Evolutionary conservation across 345 rosid species (phyloP).

Genomic region (Brassica cretica): DNA sequence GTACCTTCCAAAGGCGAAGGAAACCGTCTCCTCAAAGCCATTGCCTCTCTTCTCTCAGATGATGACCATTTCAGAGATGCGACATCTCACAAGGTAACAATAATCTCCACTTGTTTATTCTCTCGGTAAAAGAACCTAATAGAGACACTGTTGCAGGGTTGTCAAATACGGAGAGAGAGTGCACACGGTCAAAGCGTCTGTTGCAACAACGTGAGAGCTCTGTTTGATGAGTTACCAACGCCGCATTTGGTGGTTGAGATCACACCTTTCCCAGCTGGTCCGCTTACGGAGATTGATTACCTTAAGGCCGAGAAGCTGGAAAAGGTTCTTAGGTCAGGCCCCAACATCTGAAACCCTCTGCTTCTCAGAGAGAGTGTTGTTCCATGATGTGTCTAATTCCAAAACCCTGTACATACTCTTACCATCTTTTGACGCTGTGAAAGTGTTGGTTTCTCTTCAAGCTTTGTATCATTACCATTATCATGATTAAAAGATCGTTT

Average conservation of each 20-base stretch:
- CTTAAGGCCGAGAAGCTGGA: conserved; percentile 94
- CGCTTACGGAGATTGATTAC: conserved; percentile 75
- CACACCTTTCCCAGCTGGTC: conserved; percentile 86
- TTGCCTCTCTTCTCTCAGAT: conserved; percentile 80
- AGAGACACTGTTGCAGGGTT: conserved; percentile 54
- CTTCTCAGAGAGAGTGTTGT: background rate
- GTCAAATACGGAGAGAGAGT: conserved; percentile 91
- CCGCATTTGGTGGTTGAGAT: conserved; percentile 85
- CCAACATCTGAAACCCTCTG: conserved; percentile 47
- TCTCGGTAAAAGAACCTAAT: background rate
- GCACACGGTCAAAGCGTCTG: conserved; percentile 97
- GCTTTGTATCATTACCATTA: background rate
- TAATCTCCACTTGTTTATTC: background rate
- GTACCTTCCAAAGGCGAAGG: conserved; percentile 88
- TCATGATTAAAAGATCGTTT: no score
- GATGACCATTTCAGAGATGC: conserved; percentile 90
- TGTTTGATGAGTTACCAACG: conserved; percentile 93
- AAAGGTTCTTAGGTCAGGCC: conserved; percentile 77
- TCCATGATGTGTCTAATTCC: conserved; percentile 23
- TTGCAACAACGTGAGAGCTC: conserved; percentile 94
- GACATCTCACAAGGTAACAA: conserved; percentile 78
- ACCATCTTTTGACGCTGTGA: conserved; percentile 7
- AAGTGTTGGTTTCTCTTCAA: conserved; percentile 4
- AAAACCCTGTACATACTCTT: conserved; percentile 49
- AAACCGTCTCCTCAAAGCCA: conserved; percentile 73